These are phyloP conservation scores for Metschnikowia baotianmanensis DNA, from an alignment of 805 yeast species.

Conservation along the genomic window DNA sequence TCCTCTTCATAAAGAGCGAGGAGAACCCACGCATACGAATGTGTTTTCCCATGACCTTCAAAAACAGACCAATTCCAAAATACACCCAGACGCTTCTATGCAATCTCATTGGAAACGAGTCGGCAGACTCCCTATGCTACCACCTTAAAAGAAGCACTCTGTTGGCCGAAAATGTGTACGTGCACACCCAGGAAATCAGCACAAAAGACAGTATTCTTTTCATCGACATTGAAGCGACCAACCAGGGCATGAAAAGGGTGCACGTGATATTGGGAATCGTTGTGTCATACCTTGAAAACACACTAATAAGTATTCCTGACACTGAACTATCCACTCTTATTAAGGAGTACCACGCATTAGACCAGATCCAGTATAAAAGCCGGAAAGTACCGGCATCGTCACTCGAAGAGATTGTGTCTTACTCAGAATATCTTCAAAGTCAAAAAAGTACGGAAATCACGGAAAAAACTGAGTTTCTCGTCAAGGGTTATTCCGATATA, in stretches of 20 bases:
- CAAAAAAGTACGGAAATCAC: background rate
- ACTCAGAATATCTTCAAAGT: slow-evolving; percentile 11
- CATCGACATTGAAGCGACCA: slow-evolving; percentile 50
- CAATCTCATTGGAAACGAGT: slow-evolving; percentile 63
- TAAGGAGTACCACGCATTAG: slow-evolving; percentile 48
- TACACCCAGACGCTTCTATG: slow-evolving; percentile 48
- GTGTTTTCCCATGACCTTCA: slow-evolving; percentile 39
- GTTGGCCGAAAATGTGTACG: slow-evolving; percentile 37
- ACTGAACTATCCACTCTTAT: slow-evolving; percentile 38
- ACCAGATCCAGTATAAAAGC: slow-evolving; percentile 41
- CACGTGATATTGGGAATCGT: slow-evolving; percentile 32
- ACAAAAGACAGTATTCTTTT: slow-evolving; percentile 39
- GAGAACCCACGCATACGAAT: slow-evolving; percentile 35
- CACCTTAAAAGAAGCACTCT: slow-evolving; percentile 30
- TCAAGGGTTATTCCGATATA: background rate
- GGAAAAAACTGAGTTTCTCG: background rate
- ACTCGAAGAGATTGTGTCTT: slow-evolving; percentile 11
- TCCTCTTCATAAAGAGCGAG: slow-evolving; percentile 8
- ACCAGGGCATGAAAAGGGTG: slow-evolving; percentile 42
- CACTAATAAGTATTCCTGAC: slow-evolving; percentile 1
- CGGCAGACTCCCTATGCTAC: slow-evolving; percentile 47
- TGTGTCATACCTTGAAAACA: slow-evolving; percentile 26
- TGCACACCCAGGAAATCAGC: slow-evolving; percentile 42
- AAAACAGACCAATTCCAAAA: slow-evolving; percentile 1
- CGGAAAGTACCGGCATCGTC: slow-evolving; percentile 19